Evolutionary conservation across 495 filamentous ascomycete genomes (phyloP).

Genomic region (Tetracladium marchalianum): DNA sequence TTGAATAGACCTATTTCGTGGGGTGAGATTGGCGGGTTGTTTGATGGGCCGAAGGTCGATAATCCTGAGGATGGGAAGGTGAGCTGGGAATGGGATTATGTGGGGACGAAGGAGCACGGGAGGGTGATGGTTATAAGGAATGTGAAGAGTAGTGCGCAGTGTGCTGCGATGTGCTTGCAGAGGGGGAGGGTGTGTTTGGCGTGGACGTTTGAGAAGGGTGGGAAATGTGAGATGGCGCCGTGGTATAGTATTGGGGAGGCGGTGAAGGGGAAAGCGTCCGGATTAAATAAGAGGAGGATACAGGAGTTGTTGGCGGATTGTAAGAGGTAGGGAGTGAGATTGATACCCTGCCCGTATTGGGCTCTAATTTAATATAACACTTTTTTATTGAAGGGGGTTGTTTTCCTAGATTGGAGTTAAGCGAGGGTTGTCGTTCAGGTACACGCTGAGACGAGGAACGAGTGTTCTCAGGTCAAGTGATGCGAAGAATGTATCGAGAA

Average conservation of each 20-base stretch:
- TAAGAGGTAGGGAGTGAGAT: too few relatives aligned
- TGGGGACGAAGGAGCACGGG: slow-evolving; percentile 25
- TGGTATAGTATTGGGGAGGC: slow-evolving; percentile 34
- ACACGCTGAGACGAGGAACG: too few relatives aligned
- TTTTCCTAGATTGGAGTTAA: too few relatives aligned
- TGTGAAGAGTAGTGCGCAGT: slow-evolving; percentile 22
- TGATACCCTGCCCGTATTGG: too few relatives aligned
- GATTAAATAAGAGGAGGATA: slow-evolving; percentile 17
- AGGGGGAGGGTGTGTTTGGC: slow-evolving; percentile 25
- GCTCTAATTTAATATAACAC: too few relatives aligned
- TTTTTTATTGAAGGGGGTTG: too few relatives aligned
- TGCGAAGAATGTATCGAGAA: too few relatives aligned
- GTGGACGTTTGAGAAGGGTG: slow-evolving; percentile 31
- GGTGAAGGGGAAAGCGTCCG: slow-evolving; percentile 23
- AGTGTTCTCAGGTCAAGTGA: too few relatives aligned
- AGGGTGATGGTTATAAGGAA: slow-evolving; percentile 20
- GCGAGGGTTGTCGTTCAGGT: too few relatives aligned
- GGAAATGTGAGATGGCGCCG: slow-evolving; percentile 26
- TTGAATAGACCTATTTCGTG: slow-evolving; percentile 27
- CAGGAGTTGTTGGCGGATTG: too few relatives aligned
- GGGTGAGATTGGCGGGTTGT: slow-evolving; percentile 29
- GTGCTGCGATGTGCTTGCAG: slow-evolving; percentile 23
- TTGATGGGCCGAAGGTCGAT: slow-evolving; percentile 23
- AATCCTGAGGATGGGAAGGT: slow-evolving; percentile 20
- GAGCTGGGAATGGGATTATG: slow-evolving; percentile 27